These are phyloP conservation scores for Lenwebbia sp. DNA, from an alignment of 345 rosid species.

Conservation along the genomic window DNA sequence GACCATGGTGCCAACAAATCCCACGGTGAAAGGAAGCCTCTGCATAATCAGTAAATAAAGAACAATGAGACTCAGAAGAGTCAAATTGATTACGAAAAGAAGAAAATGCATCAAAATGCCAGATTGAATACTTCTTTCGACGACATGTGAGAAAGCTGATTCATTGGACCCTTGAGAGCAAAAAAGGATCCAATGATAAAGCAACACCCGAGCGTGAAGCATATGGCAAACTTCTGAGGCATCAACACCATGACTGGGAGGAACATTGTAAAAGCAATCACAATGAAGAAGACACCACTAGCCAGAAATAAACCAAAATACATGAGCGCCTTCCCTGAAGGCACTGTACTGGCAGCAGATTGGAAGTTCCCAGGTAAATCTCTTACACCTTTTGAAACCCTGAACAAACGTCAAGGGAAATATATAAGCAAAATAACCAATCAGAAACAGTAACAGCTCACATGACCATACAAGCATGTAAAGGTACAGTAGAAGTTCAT, in stretches of 20 bases:
- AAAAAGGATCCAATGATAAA: constrained; percentile 83
- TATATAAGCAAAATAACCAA: background rate
- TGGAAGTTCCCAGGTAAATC: constrained; percentile 70
- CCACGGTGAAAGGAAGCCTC: constrained; percentile 86
- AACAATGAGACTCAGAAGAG: constrained; percentile 1
- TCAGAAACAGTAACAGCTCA: background rate
- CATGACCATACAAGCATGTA: background rate
- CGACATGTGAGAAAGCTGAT: constrained; percentile 74
- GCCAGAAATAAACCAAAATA: constrained; percentile 79
- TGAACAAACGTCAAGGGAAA: constrained; percentile 11
- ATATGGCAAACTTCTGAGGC: constrained; percentile 93
- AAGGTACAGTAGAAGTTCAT: background rate
- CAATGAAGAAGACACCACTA: constrained; percentile 70
- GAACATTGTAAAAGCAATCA: constrained; percentile 86
- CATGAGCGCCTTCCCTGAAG: constrained; percentile 80
- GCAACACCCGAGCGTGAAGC: constrained; percentile 82
- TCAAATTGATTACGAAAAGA: background rate
- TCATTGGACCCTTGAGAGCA: constrained; percentile 79
- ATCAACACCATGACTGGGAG: constrained; percentile 88
- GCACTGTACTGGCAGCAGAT: constrained; percentile 78
- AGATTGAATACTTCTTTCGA: constrained; percentile 58
- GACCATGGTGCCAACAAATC: constrained; percentile 75
- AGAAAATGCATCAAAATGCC: background rate
- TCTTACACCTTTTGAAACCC: constrained; percentile 87
- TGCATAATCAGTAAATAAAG: constrained; percentile 18